Evolutionary conservation across 2,329 filamentous ascomycete genomes (phyloP).

Genomic region (Metarhizium humberi): DNA sequence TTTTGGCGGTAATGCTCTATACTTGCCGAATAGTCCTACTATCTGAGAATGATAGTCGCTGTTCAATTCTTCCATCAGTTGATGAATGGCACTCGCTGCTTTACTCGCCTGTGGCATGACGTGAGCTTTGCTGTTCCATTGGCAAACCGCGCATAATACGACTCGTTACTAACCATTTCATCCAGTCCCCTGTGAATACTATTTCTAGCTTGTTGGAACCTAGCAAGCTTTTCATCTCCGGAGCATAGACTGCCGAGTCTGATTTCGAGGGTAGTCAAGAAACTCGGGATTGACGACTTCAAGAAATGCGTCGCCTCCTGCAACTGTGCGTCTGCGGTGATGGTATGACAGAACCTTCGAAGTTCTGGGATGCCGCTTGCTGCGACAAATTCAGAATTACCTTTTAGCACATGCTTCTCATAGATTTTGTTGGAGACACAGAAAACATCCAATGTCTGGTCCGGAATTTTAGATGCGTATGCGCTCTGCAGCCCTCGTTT

Average conservation of each 20-base stretch:
- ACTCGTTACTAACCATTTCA: background rate
- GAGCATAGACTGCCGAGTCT: conserved; percentile 11
- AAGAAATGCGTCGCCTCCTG: conserved; percentile 20
- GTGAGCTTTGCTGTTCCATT: background rate
- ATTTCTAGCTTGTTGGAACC: background rate
- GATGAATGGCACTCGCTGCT: background rate
- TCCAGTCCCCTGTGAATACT: background rate
- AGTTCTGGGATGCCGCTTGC: conserved; percentile 23
- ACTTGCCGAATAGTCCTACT: background rate
- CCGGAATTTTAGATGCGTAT: conserved; percentile 16
- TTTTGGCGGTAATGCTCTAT: background rate
- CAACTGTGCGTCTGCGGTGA: conserved; percentile 23
- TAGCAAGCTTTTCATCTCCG: background rate
- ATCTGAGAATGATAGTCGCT: background rate
- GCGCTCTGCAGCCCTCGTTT: conserved; percentile 14
- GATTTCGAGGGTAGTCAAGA: conserved; percentile 20
- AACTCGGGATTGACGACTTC: conserved; percentile 13
- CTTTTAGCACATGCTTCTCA: conserved; percentile 20
- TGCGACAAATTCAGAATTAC: conserved; percentile 15
- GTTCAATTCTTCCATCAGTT: conserved; percentile 11
- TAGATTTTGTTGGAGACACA: conserved; percentile 26
- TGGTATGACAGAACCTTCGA: conserved; percentile 21
- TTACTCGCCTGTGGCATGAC: background rate
- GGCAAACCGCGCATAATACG: background rate
- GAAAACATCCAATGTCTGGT: conserved; percentile 20